Evolutionary conservation across 257 asterid genomes (phyloP).

Genomic region (Coffea eugenioides): DNA sequence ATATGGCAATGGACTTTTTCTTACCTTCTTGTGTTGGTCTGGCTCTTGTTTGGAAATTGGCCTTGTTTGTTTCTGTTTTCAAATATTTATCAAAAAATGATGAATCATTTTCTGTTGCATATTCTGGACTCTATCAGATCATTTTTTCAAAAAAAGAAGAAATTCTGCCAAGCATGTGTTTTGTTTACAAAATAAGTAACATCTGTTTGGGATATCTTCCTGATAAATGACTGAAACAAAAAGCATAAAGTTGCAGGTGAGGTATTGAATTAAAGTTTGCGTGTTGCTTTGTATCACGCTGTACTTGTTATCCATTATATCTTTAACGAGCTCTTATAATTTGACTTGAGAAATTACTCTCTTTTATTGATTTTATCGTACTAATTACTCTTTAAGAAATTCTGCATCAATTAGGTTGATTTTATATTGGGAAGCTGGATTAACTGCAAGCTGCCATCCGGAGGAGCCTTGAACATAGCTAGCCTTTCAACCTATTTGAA

Average conservation of each 20-base stretch:
- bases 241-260: not conserved
- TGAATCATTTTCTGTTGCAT: not conserved
- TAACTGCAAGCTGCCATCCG: conserved; percentile 78
- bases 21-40: not conserved
- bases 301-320: no score
- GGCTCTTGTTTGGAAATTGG: not conserved
- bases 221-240: not conserved
- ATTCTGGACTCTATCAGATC: not conserved
- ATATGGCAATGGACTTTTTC: conserved; percentile 1
- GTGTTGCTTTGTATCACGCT: no score
- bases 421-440: conserved; percentile 77
- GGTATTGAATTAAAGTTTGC: not conserved
- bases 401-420: conserved; percentile 61
- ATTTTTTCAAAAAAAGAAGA: not conserved
- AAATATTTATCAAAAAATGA: not conserved
- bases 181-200: not conserved
- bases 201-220: not conserved
- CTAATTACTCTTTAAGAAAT: not conserved
- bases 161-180: not conserved
- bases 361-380: no score
- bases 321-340: no score
- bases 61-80: not conserved
- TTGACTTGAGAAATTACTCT: not conserved
- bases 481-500: conserved; percentile 69
- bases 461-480: conserved; percentile 67